These are phyloP conservation scores for Beta lomatogona DNA, from an alignment of 179 eudicot genomes.

Conservation along the genomic window DNA sequence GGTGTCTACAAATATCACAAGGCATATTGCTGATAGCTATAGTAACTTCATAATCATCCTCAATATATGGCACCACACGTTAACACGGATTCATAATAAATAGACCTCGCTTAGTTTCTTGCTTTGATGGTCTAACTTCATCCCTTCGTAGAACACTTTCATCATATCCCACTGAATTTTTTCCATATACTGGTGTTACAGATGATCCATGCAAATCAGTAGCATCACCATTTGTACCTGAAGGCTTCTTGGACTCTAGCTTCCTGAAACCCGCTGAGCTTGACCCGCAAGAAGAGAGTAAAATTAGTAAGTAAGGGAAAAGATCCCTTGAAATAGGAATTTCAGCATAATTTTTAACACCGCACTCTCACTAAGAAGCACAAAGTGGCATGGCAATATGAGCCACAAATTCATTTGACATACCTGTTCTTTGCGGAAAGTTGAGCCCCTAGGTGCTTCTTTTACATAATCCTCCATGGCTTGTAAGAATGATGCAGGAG, in stretches of 20 bases:
- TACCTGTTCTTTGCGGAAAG: slow-evolving; percentile 78
- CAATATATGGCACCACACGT: slow-evolving; percentile 56
- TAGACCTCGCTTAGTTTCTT: slow-evolving; percentile 51
- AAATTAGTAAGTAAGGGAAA: too few relatives aligned
- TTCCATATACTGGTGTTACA: slow-evolving; percentile 35
- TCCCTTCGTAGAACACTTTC: slow-evolving; percentile 26
- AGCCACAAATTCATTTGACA: slow-evolving; percentile 9
- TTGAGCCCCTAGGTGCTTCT: slow-evolving; percentile 84
- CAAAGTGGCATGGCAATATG: not conserved
- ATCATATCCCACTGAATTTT: slow-evolving; percentile 28
- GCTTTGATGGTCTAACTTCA: slow-evolving; percentile 37
- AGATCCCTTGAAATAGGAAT: too few relatives aligned
- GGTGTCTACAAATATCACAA: slow-evolving; percentile 41
- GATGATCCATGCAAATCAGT: slow-evolving; percentile 40
- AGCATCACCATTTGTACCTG: slow-evolving; percentile 42
- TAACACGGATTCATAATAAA: slow-evolving; percentile 46
- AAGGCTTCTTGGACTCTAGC: slow-evolving; percentile 57
- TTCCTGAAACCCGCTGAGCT: slow-evolving; percentile 61
- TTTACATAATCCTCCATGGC: slow-evolving; percentile 98
- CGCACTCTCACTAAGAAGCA: not conserved
- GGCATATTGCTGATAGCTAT: slow-evolving; percentile 43
- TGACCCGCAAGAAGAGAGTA: too few relatives aligned
- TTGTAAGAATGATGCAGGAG: slow-evolving; percentile 92
- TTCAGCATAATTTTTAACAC: not conserved
- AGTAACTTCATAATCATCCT: slow-evolving; percentile 33